A percentile compares a stretch with the other conserved stretches of the same genome.
Conservation (phyloP, 148 eudicot species). For the Hydrangea macrophylla region DNA sequence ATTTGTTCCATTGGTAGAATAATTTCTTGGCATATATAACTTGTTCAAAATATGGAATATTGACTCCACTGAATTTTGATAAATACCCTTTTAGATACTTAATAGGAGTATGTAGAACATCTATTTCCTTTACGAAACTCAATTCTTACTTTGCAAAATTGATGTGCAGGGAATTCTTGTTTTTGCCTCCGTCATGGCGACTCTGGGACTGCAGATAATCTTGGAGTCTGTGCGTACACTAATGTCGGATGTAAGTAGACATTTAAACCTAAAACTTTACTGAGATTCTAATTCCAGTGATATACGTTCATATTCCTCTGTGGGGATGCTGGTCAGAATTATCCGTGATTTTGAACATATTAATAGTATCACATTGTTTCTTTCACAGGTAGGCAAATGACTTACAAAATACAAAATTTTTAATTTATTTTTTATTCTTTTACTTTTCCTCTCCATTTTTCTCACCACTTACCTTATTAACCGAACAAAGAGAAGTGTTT, state of each 20-base stretch:
- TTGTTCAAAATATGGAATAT: not conserved
- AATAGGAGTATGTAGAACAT: not conserved
- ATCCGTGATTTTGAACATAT: no score
- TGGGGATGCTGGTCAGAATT: not conserved
- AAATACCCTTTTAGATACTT: no score
- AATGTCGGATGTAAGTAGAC: conserved; percentile 45
- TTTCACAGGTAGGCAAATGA: no score
- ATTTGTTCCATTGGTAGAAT: no score
- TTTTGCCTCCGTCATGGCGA: conserved; percentile 98
- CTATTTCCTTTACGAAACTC: not conserved
- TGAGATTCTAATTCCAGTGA: not conserved
- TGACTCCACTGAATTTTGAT: conserved; percentile 4
- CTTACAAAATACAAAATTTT: no score
- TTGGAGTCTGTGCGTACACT: conserved; percentile 67
- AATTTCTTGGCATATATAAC: not conserved
- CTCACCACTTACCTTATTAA: no score
- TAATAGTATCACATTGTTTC: no score
- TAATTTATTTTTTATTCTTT: no score
- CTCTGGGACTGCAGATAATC: conserved; percentile 75
- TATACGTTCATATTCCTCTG: not conserved
- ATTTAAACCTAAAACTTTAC: not conserved
- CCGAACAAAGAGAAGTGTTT: no score
- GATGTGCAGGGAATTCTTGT: conserved; percentile 74
- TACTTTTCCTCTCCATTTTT: no score
- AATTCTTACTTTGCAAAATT: not conserved